A percentile compares a stretch with the other conserved stretches of the same genome.
phyloP scores from a whole-genome alignment of 306 rosid genomes.

The Prosopis cineraria region DNA sequence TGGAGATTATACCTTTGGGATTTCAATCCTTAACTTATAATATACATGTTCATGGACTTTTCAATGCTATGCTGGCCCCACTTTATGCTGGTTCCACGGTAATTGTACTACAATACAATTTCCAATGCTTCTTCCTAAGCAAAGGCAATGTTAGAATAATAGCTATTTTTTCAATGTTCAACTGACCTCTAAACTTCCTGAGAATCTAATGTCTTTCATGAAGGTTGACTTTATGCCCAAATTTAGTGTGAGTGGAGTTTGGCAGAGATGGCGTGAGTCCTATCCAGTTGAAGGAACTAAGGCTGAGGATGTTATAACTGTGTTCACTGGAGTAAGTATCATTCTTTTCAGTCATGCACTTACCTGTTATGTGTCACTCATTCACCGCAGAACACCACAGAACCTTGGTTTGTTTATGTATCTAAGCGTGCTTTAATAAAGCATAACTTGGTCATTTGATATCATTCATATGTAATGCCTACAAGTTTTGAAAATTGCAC shows the following conservation, averaged over 20 bases:
- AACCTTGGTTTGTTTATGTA: slow-evolving; percentile 13
- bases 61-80: slow-evolving; percentile 91
- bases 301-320: slow-evolving; percentile 62
- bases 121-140: slow-evolving; percentile 27
- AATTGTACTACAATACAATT: slow-evolving; percentile 29
- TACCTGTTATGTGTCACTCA: not conserved
- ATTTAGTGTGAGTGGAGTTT: slow-evolving; percentile 89
- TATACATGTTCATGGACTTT: slow-evolving; percentile 93
- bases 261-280: slow-evolving; percentile 97
- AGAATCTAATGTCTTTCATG: slow-evolving; percentile 39
- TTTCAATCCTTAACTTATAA: slow-evolving; percentile 57
- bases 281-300: slow-evolving; percentile 68
- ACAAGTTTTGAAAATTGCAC: slow-evolving; percentile 5
- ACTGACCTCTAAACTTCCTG: slow-evolving; percentile 33
- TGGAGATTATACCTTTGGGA: slow-evolving; percentile 25
- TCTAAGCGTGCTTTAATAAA: slow-evolving; percentile 23
- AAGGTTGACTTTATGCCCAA: slow-evolving; percentile 97
- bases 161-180: slow-evolving; percentile 4
- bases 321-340: slow-evolving; percentile 89
- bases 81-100: slow-evolving; percentile 88
- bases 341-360: slow-evolving; percentile 21
- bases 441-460: slow-evolving; percentile 27
- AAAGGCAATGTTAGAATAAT: not conserved
- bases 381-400: slow-evolving; percentile 3
- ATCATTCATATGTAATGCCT: slow-evolving; percentile 25